Conservation (phyloP, 129 eudicot genomes). For the Ambrosia artemisiifolia region DNA sequence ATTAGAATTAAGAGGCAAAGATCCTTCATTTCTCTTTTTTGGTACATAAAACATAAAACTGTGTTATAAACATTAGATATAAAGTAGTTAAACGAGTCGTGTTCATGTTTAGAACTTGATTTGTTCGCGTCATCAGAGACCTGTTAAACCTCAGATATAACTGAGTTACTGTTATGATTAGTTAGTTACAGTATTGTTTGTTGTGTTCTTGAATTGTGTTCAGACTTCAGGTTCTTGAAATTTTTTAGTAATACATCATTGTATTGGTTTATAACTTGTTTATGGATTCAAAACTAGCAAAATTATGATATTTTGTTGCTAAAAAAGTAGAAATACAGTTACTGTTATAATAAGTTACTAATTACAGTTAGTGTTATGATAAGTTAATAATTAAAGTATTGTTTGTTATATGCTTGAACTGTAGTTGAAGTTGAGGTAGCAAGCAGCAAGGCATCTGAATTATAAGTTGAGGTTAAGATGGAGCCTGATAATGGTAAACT, state of each 20-base stretch:
- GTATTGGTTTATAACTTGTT: background rate
- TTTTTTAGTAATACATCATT: background rate
- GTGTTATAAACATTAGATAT: too few relatives aligned
- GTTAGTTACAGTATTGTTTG: too few relatives aligned
- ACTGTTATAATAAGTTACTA: too few relatives aligned
- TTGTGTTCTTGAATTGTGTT: background rate
- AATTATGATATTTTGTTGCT: background rate
- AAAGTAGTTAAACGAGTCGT: too few relatives aligned
- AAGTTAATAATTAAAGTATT: background rate
- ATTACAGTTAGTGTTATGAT: background rate
- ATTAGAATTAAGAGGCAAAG: too few relatives aligned
- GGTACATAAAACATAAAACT: too few relatives aligned
- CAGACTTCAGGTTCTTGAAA: background rate
- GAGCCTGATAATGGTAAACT: conserved; percentile 72
- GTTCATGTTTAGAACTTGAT: too few relatives aligned
- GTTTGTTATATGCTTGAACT: conserved; percentile 3
- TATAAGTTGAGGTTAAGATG: conserved; percentile 41
- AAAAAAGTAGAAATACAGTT: background rate
- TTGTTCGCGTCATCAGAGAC: too few relatives aligned
- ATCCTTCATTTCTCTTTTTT: too few relatives aligned
- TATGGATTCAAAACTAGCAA: background rate
- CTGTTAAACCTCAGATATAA: too few relatives aligned
- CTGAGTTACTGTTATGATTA: too few relatives aligned
- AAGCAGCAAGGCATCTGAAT: background rate
- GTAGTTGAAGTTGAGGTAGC: conserved; percentile 22